Evolutionary conservation across 352 stramenopile species (phyloP).

Genomic region (Globisporangium nagaii): DNA sequence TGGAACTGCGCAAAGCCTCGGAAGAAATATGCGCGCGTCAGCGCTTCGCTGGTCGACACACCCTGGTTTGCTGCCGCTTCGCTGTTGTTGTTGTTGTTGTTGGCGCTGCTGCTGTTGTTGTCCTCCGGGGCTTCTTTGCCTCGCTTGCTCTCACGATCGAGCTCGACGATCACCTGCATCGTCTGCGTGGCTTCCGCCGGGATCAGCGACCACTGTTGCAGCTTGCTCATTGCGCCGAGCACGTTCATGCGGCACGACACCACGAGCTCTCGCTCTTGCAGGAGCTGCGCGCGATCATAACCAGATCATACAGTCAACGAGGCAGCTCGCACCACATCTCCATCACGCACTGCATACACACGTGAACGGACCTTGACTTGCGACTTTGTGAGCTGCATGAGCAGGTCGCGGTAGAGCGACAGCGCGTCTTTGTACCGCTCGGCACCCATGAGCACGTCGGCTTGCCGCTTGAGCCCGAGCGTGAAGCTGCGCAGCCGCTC

Average conservation of each 20-base stretch:
- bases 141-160: conserved; percentile 24
- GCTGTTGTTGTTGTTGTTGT: neutral
- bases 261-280: conserved; percentile 45
- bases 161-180: conserved; percentile 38
- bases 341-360: neutral
- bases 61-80: neutral
- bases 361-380: conserved; percentile 39
- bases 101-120: conserved; percentile 7
- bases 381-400: conserved; percentile 66
- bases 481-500: conserved; percentile 30
- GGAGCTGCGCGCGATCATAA: conserved; percentile 23
- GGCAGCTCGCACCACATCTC: no score
- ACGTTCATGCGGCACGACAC: conserved; percentile 72
- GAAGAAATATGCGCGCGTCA: conserved; percentile 55
- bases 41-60: conserved; percentile 11
- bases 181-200: conserved; percentile 38
- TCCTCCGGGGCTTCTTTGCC: neutral
- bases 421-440: conserved; percentile 50
- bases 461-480: conserved; percentile 54
- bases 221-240: conserved; percentile 48
- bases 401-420: conserved; percentile 56
- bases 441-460: conserved; percentile 53
- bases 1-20: conserved; percentile 52
- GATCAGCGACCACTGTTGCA: conserved; percentile 45
- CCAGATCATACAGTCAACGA: neutral